These are phyloP conservation scores for Coix lacrymajobi DNA, from an alignment of 176 grass and related monocot genomes.

Conservation along the genomic window DNA sequence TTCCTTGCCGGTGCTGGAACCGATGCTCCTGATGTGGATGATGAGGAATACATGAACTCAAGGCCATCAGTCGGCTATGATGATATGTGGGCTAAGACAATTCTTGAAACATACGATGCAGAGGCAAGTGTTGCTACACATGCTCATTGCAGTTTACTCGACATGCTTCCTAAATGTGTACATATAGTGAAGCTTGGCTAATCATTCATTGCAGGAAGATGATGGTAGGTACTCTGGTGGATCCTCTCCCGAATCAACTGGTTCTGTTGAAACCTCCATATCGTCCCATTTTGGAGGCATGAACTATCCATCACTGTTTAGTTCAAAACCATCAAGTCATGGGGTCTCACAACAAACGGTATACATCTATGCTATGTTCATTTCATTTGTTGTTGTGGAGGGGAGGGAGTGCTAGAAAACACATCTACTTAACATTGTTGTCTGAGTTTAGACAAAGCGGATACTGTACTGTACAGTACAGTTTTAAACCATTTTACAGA, in stretches of 20 bases:
- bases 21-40: conserved; percentile 98
- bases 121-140: conserved; percentile 51
- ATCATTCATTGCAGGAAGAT: conserved; percentile 70
- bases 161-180: conserved; percentile 7
- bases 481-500: background rate
- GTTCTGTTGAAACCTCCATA: conserved; percentile 97
- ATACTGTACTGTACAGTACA: background rate
- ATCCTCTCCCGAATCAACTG: conserved; percentile 90
- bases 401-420: background rate
- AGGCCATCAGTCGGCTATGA: conserved; percentile 93
- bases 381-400: background rate
- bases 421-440: background rate
- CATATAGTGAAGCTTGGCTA: background rate
- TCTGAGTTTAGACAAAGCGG: background rate
- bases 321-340: conserved; percentile 82
- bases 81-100: conserved; percentile 99
- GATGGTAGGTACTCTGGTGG: conserved; percentile 89
- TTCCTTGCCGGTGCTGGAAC: conserved; percentile 99
- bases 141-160: conserved; percentile 9
- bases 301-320: conserved; percentile 97
- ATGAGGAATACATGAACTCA: conserved; percentile 91
- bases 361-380: conserved; percentile 9
- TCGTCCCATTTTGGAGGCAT: conserved; percentile 95
- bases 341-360: conserved; percentile 74
- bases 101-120: conserved; percentile 84